phyloP scores from a whole-genome alignment of 2,329 filamentous ascomycete genomes.

The Botrytis elliptica region DNA sequence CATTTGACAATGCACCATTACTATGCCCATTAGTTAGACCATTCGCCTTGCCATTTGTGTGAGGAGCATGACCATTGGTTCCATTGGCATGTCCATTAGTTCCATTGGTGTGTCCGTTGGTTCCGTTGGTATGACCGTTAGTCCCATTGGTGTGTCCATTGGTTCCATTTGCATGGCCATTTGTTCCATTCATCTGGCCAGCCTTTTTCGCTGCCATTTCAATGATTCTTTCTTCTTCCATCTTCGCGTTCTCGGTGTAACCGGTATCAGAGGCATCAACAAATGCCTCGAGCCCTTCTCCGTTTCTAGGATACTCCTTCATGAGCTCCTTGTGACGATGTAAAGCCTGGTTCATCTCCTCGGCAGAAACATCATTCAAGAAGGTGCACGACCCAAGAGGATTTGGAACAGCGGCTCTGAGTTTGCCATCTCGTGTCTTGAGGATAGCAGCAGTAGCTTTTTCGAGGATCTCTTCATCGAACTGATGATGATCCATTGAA shows the following conservation, averaged over 20 bases:
- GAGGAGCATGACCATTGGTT: not conserved
- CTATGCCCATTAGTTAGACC: conserved; percentile 1
- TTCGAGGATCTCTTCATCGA: conserved; percentile 63
- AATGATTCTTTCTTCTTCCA: conserved; percentile 32
- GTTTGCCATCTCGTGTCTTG: conserved; percentile 66
- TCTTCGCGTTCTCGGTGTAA: conserved; percentile 41
- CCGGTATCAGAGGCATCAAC: conserved; percentile 70
- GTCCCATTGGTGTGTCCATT: not conserved
- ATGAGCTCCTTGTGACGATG: conserved; percentile 62
- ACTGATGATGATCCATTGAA: conserved; percentile 68
- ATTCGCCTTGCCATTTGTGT: not conserved
- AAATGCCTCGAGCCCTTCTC: conserved; percentile 66
- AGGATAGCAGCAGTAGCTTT: conserved; percentile 67
- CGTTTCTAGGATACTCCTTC: conserved; percentile 60
- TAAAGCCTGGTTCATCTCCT: conserved; percentile 62
- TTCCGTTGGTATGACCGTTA: not conserved
- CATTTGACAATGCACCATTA: not conserved
- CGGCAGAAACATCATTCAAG: conserved; percentile 62
- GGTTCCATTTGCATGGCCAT: conserved; percentile 23
- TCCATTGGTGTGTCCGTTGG: conserved; percentile 20
- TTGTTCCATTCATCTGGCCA: conserved; percentile 28
- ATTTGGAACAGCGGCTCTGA: conserved; percentile 66
- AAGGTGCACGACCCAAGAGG: conserved; percentile 67
- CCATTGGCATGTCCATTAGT: conserved; percentile 25
- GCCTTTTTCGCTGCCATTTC: conserved; percentile 32